Percentiles rank a stretch among this genome's conserved stretches.
phyloP scores from a whole-genome alignment of 768 basidiomycete species.

The Heimioporus sp. region DNA sequence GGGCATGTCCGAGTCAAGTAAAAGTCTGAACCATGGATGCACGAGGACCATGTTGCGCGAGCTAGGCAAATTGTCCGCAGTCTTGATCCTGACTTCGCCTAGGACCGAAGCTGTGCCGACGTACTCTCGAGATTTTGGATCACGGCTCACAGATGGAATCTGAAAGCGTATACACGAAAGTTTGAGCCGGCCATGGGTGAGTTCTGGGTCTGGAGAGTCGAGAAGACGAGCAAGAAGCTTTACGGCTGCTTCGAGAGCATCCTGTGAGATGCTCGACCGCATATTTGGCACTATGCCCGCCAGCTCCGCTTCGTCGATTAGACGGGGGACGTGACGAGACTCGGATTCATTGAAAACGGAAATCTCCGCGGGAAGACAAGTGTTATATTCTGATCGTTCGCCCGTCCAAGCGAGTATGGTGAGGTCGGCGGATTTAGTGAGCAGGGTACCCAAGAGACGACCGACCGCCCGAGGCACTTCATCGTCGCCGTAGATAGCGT shows the following conservation, averaged over 20 bases:
- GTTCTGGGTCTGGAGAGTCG: slow-evolving; percentile 4
- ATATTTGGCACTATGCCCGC: background rate
- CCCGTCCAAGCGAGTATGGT: slow-evolving; percentile 19
- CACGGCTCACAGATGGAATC: background rate
- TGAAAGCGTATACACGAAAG: slow-evolving; percentile 10
- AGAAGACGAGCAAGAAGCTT: slow-evolving; percentile 5
- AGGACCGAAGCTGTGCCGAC: background rate
- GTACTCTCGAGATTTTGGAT: background rate
- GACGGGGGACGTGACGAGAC: background rate
- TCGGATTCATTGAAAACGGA: slow-evolving; percentile 6
- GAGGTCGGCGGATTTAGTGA: slow-evolving; percentile 14
- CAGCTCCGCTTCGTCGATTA: background rate
- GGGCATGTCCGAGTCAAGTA: slow-evolving; percentile 1
- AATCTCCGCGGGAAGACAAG: slow-evolving; percentile 19
- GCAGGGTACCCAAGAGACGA: slow-evolving; percentile 13
- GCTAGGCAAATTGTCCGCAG: slow-evolving; percentile 1
- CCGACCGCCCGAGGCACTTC: slow-evolving; percentile 16
- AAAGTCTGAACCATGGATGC: slow-evolving; percentile 13
- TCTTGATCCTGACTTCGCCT: slow-evolving; percentile 6
- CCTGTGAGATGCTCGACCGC: background rate
- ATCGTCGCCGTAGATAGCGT: slow-evolving; percentile 22
- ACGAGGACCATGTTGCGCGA: slow-evolving; percentile 9
- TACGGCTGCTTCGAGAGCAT: background rate
- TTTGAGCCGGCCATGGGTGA: slow-evolving; percentile 11
- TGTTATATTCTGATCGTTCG: slow-evolving; percentile 15